These are phyloP conservation scores for Pascua guehoae DNA, from an alignment of 1,284 basidiomycete genomes.

Conservation along the genomic window DNA sequence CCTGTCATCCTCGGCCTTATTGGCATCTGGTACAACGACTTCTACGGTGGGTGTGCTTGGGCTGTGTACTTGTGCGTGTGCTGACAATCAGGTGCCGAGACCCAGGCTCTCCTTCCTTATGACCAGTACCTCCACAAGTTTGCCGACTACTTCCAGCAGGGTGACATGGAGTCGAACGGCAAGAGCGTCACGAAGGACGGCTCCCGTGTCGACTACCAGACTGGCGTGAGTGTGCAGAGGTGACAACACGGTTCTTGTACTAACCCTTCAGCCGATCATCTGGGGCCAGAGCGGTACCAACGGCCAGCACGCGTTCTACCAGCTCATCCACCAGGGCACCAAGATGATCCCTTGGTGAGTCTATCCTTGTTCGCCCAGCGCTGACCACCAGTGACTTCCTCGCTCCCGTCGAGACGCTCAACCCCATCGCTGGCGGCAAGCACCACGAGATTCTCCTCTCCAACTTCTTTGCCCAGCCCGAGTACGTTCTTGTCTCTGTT, in stretches of 20 bases:
- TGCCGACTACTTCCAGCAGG: conserved; percentile 99
- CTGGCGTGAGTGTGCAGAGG: conserved; percentile 63
- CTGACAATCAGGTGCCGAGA: conserved; percentile 59
- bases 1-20: conserved; percentile 88
- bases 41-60: conserved; percentile 60
- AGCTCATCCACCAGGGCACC: conserved; percentile 92
- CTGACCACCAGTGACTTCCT: conserved; percentile 71
- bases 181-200: conserved; percentile 94
- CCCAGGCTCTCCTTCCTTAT: conserved; percentile 90
- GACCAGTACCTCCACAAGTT: conserved; percentile 99
- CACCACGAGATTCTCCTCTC: conserved; percentile 96
- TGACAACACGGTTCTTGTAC: background rate
- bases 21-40: conserved; percentile 98
- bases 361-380: background rate
- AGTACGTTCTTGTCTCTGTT: conserved; percentile 46
- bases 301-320: conserved; percentile 99
- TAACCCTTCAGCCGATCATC: conserved; percentile 74
- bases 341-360: conserved; percentile 72
- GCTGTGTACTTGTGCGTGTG: conserved; percentile 30
- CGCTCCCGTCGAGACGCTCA: conserved; percentile 88
- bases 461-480: conserved; percentile 98
- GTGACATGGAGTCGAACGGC: conserved; percentile 99
- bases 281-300: conserved; percentile 99
- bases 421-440: conserved; percentile 79
- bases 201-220: conserved; percentile 89